These are phyloP conservation scores for Infundibulicybe gibba DNA, from an alignment of 768 basidiomycete species.

Conservation along the genomic window DNA sequence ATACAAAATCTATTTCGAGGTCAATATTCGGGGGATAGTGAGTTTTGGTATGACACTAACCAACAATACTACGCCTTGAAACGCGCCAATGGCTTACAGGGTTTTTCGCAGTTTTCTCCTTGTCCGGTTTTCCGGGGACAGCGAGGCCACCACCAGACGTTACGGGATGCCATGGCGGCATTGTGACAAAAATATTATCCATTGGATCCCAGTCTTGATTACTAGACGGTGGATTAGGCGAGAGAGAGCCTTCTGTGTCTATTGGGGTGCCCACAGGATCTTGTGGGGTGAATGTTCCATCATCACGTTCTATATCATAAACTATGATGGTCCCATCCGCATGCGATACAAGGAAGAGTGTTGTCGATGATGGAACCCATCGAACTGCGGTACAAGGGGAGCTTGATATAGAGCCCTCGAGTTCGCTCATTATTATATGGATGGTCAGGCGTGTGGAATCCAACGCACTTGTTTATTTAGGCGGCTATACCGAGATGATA, in stretches of 20 bases:
- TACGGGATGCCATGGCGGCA: constrained; percentile 84
- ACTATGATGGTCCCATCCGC: constrained; percentile 87
- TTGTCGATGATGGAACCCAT: constrained; percentile 81
- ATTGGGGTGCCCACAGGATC: constrained; percentile 39
- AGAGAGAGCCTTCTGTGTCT: constrained; percentile 19
- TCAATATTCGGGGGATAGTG: not conserved
- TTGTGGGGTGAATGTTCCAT: constrained; percentile 68
- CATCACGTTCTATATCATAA: constrained; percentile 90
- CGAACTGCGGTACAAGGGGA: constrained; percentile 87
- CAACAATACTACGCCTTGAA: constrained; percentile 66
- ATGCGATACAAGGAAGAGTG: constrained; percentile 83
- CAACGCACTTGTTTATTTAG: constrained; percentile 74
- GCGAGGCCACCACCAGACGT: constrained; percentile 34
- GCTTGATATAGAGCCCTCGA: constrained; percentile 70
- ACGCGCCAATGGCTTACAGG: constrained; percentile 91
- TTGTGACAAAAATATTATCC: constrained; percentile 73
- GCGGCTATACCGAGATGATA: constrained; percentile 78
- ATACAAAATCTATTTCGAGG: constrained; percentile 67
- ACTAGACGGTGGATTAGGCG: constrained; percentile 24
- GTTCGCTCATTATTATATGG: not conserved
- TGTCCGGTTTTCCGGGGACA: constrained; percentile 46
- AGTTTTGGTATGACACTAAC: constrained; percentile 32
- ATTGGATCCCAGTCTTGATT: constrained; percentile 71
- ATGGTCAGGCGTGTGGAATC: not conserved
- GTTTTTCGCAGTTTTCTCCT: constrained; percentile 73